Base-by-base conservation (phyloP, 805 yeast species). In the Maudiozyma pseudohumilis region DNA sequence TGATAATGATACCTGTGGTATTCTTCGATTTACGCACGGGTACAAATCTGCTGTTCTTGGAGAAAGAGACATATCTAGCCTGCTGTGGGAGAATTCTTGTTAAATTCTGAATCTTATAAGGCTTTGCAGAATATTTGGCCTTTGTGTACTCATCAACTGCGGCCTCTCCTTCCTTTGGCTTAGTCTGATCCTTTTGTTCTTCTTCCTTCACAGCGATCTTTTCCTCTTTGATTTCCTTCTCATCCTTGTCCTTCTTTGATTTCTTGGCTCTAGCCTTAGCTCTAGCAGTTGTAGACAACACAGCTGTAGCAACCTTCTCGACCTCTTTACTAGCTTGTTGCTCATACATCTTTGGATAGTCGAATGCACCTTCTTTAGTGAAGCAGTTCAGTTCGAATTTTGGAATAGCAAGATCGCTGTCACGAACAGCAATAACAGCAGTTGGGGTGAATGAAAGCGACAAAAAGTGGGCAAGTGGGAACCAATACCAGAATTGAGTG, bases 401-500 rank as follows among this genome's bases (percentile, higher is more conserved):
- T 22, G 98, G 97, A 43, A 85, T 80, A 59, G 80, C 80, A 59
- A 89, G 71, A 60, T 88, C 95, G 43, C 74, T 80, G 20, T 60
- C 52, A 40, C 79, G 77, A 10, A 92, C 83, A 46, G 95, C 96
- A 48, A 85, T 77, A 16, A 89, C 73, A 6, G 94, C 76, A 2
- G 97, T 92, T 37, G 98, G 96, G 7, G 92, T 74, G 63, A 88
- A 88, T 25, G 96, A 85, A 48, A 92, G 72, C 15, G 94, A 79
- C 52, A 92, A 66, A 66, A 92, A 92, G 63, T 92, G 97, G 1
- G 96, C 76, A 41, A 88, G 71, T 42, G 98, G 98, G 76, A 80
- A 92, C 98, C 98, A 92, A 63, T 87, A 85, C 98, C 98, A 92
- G 56, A 83, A 84, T 65, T 92, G 98, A 9, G 82, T 67, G 57